Evolutionary conservation across 2,329 filamentous ascomycete genomes (phyloP), one percentile per base, ranked within the genome.

Genomic region (Botrytis hyacinthi): DNA sequence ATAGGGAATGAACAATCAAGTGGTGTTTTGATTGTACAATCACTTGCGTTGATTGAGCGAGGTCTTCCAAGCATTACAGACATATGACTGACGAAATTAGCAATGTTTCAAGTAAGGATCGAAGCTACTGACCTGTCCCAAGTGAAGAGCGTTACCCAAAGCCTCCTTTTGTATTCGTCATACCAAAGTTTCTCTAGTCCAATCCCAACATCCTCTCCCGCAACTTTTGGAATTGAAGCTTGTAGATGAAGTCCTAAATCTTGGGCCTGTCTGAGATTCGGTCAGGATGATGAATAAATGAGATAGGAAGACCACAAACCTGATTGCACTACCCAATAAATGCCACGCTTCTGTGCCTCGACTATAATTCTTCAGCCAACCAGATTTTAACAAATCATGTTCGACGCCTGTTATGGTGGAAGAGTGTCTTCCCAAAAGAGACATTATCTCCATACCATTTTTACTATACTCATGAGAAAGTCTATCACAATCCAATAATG

Each of bases 361-460:
- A n/a, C 74, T 69, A 22, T 65, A 73, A 40, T 76, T 74, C 44
- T 76, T 76, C 46, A 76, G 37, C 75, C 75, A 76, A 2, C 59
- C 68, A 32, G 65, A 54, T 70, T 70, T 73, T 16, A 74, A 29
- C 40, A 76, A 42, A 63, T 75, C 72, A 51, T 74, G 70, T 48
- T 76, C 74, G n/a, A 76, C 74, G 6, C 70, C 61, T 10, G 59
- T 68, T 5, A 75, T 44, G 42, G 70, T 73, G 3, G 73, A 60
- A 42, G 70, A 46, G 46, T 76, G 70, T 46, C 71, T 69, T 35
- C 69, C 74, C 35, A 74, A 40, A 20, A 75, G 22, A 20, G 69
- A 61, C 73, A 74, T 75, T n/a, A 76, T 65, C 35, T 72, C 68
- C 70, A 73, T 73, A 44, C 72, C 73, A 32, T 29, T 61, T 37